phyloP scores from a whole-genome alignment of 768 basidiomycete species.

The Podaxis mareebaensis region DNA sequence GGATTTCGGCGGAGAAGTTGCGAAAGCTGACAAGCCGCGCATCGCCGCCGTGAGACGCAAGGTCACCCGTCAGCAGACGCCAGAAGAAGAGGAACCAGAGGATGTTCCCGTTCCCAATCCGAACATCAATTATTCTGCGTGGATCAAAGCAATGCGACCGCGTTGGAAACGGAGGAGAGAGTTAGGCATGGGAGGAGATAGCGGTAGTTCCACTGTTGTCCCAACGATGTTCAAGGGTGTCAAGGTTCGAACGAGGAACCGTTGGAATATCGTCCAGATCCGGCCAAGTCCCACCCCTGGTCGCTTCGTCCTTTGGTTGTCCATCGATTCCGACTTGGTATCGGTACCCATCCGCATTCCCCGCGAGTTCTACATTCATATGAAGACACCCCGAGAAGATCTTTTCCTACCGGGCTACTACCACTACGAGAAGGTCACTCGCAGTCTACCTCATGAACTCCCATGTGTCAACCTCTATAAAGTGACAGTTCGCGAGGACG shows the following conservation, averaged over 20 bases:
- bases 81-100: constrained; percentile 43
- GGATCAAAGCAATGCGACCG: constrained; percentile 75
- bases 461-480: constrained; percentile 82
- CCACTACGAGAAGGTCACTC: constrained; percentile 66
- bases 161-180: constrained; percentile 71
- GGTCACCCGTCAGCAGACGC: constrained; percentile 33
- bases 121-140: constrained; percentile 64
- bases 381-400: constrained; percentile 67
- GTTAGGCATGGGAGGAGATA: constrained; percentile 42
- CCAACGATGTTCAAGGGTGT: constrained; percentile 76
- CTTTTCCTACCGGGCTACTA: constrained; percentile 74
- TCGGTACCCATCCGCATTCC: constrained; percentile 82
- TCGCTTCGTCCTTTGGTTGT: constrained; percentile 87
- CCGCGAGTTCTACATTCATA: constrained; percentile 91
- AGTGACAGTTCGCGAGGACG: constrained; percentile 77
- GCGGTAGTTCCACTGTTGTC: constrained; percentile 40
- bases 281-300: constrained; percentile 75
- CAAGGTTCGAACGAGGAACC: constrained; percentile 57
- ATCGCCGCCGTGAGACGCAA: constrained; percentile 20
- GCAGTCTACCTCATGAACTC: constrained; percentile 78
- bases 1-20: constrained; percentile 47
- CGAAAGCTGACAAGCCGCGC: constrained; percentile 37
- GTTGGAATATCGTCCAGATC: constrained; percentile 95
- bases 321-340: constrained; percentile 76
- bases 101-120: constrained; percentile 62